phyloP scores from a whole-genome alignment of 495 filamentous ascomycete genomes.

The Collariella sp. region DNA sequence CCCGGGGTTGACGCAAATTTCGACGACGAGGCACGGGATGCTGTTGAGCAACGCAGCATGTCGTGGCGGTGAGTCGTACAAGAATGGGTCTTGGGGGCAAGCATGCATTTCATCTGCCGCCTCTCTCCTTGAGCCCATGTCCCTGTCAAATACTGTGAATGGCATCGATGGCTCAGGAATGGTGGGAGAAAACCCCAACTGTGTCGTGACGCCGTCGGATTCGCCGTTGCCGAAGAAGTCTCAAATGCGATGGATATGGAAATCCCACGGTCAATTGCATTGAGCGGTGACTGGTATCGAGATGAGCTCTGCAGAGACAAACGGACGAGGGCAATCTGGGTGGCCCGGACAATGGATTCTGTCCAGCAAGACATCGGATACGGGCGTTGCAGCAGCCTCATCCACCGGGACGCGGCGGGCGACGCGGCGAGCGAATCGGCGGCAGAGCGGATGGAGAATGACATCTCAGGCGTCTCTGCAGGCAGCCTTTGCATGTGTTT shows the following conservation, averaged over 20 bases:
- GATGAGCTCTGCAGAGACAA: background rate
- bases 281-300: conserved; percentile 1
- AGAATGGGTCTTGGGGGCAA: conserved; percentile 30
- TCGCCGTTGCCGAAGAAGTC: background rate
- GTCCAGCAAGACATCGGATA: background rate
- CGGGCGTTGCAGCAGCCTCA: conserved; percentile 3
- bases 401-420: background rate
- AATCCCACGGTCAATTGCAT: conserved; percentile 11
- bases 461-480: conserved; percentile 18
- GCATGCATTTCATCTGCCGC: conserved; percentile 29
- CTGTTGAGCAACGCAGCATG: conserved; percentile 22
- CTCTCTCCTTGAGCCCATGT: conserved; percentile 22
- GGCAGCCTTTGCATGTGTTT: conserved; percentile 16
- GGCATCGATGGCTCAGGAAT: conserved; percentile 17
- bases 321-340: background rate
- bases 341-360: conserved; percentile 5
- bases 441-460: conserved; percentile 9
- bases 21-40: conserved; percentile 15
- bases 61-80: conserved; percentile 31
- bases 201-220: background rate
- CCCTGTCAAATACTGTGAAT: conserved; percentile 22
- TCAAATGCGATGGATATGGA: background rate
- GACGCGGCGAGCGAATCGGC: background rate
- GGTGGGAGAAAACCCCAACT: conserved; percentile 5
- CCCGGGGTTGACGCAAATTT: conserved; percentile 15